Conservation (phyloP, 2,329 filamentous ascomycete species). For the Beauveria sp. region DNA sequence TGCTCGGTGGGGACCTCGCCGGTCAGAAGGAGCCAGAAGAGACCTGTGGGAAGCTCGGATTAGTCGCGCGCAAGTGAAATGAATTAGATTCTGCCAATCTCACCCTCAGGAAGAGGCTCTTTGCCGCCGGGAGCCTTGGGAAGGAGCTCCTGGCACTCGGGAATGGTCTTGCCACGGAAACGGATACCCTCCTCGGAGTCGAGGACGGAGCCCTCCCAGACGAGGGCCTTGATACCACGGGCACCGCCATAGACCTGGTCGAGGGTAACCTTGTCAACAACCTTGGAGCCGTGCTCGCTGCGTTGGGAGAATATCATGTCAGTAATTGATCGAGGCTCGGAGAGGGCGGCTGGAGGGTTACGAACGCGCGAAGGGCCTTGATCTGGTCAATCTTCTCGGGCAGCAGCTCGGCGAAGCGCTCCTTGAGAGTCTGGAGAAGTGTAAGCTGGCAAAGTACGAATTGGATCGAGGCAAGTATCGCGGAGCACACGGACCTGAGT, state of each 20-base stretch:
- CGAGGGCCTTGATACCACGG: slow-evolving; percentile 95
- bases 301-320: slow-evolving; percentile 9
- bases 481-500: slow-evolving; percentile 56
- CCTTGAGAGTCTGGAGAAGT: slow-evolving; percentile 74
- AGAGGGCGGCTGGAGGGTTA: slow-evolving; percentile 16
- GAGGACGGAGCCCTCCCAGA: slow-evolving; percentile 98
- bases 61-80: not conserved
- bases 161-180: slow-evolving; percentile 98
- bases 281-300: slow-evolving; percentile 91
- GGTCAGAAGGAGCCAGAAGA: slow-evolving; percentile 99
- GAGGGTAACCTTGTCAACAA: slow-evolving; percentile 94
- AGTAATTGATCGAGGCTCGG: slow-evolving; percentile 2
- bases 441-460: slow-evolving; percentile 11
- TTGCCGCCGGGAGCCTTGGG: slow-evolving; percentile 95
- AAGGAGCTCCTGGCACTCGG: slow-evolving; percentile 95
- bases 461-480: not conserved
- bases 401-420: slow-evolving; percentile 92
- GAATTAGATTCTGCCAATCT: slow-evolving; percentile 12
- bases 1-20: slow-evolving; percentile 96
- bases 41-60: slow-evolving; percentile 44
- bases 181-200: slow-evolving; percentile 98
- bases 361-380: slow-evolving; percentile 95
- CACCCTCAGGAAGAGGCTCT: slow-evolving; percentile 93
- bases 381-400: slow-evolving; percentile 98
- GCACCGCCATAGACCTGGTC: slow-evolving; percentile 99